Percentiles rank a stretch among this genome's conserved stretches.
These are phyloP conservation scores for Pyrenula massariospora DNA, from an alignment of 495 filamentous ascomycete species.

Conservation along the genomic window DNA sequence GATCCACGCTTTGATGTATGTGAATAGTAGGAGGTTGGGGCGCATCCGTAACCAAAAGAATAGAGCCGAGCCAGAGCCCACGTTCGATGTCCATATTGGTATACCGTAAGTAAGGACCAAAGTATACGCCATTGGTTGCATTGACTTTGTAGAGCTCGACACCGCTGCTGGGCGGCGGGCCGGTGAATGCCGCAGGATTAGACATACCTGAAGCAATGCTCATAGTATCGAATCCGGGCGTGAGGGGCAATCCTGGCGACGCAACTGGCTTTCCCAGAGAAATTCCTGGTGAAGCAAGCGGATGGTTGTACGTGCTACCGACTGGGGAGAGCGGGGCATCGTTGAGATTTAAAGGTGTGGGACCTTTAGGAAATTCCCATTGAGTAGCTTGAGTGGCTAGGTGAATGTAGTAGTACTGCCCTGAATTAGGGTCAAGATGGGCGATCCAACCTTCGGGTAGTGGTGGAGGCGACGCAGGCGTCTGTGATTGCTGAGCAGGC, in stretches of 20 bases:
- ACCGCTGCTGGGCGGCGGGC: conserved; percentile 75
- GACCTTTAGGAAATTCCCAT: conserved; percentile 95
- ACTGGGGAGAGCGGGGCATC: conserved; percentile 69
- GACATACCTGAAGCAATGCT: conserved; percentile 66
- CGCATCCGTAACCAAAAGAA: conserved; percentile 76
- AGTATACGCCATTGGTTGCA: conserved; percentile 96
- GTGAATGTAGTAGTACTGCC: conserved; percentile 98
- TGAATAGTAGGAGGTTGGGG: conserved; percentile 96
- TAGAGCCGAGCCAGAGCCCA: conserved; percentile 78
- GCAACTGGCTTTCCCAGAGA: conserved; percentile 57
- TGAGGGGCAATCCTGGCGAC: conserved; percentile 66
- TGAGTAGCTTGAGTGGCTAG: conserved; percentile 91
- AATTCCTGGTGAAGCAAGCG: conserved; percentile 60
- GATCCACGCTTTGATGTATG: conserved; percentile 79
- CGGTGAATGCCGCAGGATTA: conserved; percentile 57
- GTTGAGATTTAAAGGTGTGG: conserved; percentile 71
- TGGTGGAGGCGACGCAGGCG: conserved; percentile 71
- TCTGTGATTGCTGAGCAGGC: conserved; percentile 22
- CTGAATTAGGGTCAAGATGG: conserved; percentile 85
- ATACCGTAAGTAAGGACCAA: conserved; percentile 90
- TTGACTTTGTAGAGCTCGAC: conserved; percentile 87
- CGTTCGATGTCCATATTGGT: conserved; percentile 94
- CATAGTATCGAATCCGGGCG: conserved; percentile 63
- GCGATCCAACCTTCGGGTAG: conserved; percentile 98
- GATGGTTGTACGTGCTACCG: conserved; percentile 65